Conservation (phyloP, 345 rosid genomes). For the Turritis glabra region DNA sequence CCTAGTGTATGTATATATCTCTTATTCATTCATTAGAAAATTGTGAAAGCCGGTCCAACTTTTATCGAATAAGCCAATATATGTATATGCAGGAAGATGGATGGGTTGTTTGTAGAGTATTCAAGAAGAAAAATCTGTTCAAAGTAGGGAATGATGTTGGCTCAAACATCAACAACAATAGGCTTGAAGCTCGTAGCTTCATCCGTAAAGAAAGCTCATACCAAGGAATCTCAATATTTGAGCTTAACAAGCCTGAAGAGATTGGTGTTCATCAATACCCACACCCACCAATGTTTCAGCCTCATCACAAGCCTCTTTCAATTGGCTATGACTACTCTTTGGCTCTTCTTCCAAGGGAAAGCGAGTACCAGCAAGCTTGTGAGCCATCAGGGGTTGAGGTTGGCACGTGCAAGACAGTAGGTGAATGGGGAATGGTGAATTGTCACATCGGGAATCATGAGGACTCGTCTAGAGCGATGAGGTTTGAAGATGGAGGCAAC, state of each 20-base stretch:
- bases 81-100: conserved; percentile 77
- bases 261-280: conserved; percentile 60
- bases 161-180: conserved; percentile 46
- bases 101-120: conserved; percentile 92
- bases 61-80: not conserved
- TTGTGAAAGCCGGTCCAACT: not conserved
- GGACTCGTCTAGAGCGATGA: conserved; percentile 52
- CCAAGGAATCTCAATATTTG: conserved; percentile 43
- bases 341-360: conserved; percentile 42
- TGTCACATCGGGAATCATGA: conserved; percentile 50
- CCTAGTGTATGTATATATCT: conserved; percentile 46
- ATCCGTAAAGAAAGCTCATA: conserved; percentile 52
- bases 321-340: conserved; percentile 44
- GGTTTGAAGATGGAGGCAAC: conserved; percentile 49
- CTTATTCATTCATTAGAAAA: not conserved
- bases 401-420: conserved; percentile 52
- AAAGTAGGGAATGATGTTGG: conserved; percentile 60
- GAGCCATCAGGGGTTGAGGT: conserved; percentile 56
- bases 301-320: conserved; percentile 43
- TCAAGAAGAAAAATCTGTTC: conserved; percentile 88
- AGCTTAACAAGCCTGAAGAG: conserved; percentile 62
- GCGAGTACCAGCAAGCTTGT: conserved; percentile 57
- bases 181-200: conserved; percentile 41
- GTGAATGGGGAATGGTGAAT: conserved; percentile 74
- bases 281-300: conserved; percentile 30